These are phyloP conservation scores for Blastocladiella emersonii DNA, from an alignment of 371 early-diverging fungal genomes.

Conservation along the genomic window DNA sequence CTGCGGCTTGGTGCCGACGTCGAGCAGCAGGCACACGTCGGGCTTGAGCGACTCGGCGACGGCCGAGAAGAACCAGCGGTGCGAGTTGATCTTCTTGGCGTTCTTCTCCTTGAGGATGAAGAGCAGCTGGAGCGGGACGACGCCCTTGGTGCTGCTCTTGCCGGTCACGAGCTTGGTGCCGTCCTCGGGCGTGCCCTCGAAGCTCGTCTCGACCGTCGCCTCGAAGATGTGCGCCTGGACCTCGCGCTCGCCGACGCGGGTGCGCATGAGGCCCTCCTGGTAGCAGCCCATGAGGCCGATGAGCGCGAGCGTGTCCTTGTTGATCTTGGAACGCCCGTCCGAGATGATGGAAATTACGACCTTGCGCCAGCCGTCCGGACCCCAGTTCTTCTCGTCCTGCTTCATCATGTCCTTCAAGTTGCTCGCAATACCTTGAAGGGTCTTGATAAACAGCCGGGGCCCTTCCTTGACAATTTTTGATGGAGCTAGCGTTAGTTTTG, in stretches of 20 bases:
- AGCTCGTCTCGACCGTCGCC: slow-evolving; percentile 46
- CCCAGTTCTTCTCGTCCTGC: slow-evolving; percentile 48
- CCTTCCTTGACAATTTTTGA: not conserved
- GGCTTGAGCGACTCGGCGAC: slow-evolving; percentile 52
- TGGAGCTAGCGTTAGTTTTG: no score
- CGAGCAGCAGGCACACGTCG: slow-evolving; percentile 57
- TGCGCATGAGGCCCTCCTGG: slow-evolving; percentile 20
- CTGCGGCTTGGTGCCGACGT: slow-evolving; percentile 54
- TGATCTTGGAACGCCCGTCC: slow-evolving; percentile 59
- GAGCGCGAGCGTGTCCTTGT: slow-evolving; percentile 36
- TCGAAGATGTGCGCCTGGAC: slow-evolving; percentile 74
- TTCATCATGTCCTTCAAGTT: slow-evolving; percentile 74
- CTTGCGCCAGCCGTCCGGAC: slow-evolving; percentile 65
- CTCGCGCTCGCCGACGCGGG: slow-evolving; percentile 22
- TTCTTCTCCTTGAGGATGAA: slow-evolving; percentile 81
- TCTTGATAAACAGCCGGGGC: slow-evolving; percentile 44
- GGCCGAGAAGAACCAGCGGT: slow-evolving; percentile 77
- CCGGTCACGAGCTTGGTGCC: not conserved
- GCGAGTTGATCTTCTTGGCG: slow-evolving; percentile 75
- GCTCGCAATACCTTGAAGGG: slow-evolving; percentile 64
- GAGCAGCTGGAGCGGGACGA: slow-evolving; percentile 60
- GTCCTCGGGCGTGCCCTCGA: not conserved
- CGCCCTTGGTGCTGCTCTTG: slow-evolving; percentile 13
- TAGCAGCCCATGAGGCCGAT: slow-evolving; percentile 50
- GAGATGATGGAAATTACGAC: slow-evolving; percentile 69